Evolutionary conservation across 2,329 filamentous ascomycete species (phyloP).

Genomic region (Endothia cerciana): DNA sequence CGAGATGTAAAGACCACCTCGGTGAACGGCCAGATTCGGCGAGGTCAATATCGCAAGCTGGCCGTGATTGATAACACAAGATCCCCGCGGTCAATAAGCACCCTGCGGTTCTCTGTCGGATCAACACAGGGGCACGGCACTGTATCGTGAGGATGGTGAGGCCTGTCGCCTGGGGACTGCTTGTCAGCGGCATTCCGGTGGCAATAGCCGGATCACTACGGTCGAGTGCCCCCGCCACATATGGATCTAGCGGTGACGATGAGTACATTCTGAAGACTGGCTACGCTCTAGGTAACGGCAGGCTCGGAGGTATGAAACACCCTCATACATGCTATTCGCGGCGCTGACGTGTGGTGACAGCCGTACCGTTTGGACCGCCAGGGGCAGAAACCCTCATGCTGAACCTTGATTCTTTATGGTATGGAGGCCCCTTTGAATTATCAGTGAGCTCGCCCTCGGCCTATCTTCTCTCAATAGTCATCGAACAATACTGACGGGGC

Average conservation of each 20-base stretch:
- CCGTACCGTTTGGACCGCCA: conserved; percentile 48
- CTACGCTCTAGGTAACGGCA: conserved; percentile 55
- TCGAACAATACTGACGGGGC: neutral
- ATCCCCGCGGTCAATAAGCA: neutral
- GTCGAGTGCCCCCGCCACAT: conserved; percentile 23
- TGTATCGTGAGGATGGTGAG: neutral
- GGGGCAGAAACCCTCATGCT: conserved; percentile 47
- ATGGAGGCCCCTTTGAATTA: conserved; percentile 52
- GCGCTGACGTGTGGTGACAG: conserved; percentile 38
- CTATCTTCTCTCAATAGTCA: conserved; percentile 22
- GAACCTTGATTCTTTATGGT: conserved; percentile 55
- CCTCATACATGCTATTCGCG: neutral
- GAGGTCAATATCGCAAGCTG: neutral
- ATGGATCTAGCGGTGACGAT: conserved; percentile 16
- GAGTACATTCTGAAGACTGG: conserved; percentile 38
- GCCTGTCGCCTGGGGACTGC: neutral
- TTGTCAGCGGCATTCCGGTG: neutral
- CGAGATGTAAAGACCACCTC: neutral
- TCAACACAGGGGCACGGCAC: neutral
- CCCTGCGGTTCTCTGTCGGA: neutral
- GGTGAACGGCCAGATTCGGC: neutral
- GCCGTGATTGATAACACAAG: neutral
- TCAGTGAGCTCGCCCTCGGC: conserved; percentile 8
- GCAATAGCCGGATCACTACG: conserved; percentile 14
- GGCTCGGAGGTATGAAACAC: conserved; percentile 44